phyloP scores from a whole-genome alignment of 75 land plant genomes.

The Pinus taeda region DNA sequence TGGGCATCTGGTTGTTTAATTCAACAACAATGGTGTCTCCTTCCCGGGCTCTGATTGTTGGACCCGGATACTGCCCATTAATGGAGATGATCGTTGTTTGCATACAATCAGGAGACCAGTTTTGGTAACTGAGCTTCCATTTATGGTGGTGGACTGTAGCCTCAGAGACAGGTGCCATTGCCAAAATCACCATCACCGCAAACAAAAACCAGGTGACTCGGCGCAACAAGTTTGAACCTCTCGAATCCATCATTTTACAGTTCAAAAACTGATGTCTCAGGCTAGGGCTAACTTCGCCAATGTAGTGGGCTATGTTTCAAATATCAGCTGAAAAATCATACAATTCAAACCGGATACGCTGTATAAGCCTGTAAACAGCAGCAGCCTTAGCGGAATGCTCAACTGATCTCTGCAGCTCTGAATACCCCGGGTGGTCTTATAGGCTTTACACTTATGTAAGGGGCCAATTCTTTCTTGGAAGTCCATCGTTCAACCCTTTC shows the following conservation, averaged over 20 bases:
- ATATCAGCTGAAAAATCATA: too few species aligned
- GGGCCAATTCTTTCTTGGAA: too few species aligned
- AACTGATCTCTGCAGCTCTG: too few species aligned
- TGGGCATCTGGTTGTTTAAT: conserved; percentile 54
- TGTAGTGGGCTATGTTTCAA: too few species aligned
- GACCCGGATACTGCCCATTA: conserved; percentile 46
- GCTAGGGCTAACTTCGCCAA: too few species aligned
- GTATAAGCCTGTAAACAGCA: too few species aligned
- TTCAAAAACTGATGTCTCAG: background rate
- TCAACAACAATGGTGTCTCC: conserved; percentile 78
- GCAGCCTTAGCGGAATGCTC: too few species aligned
- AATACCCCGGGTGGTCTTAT: too few species aligned
- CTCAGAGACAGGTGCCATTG: conserved; percentile 1
- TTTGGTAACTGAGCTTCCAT: background rate
- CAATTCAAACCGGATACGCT: too few species aligned
- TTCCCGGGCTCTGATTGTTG: conserved; percentile 59
- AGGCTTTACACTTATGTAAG: too few species aligned
- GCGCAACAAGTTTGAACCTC: background rate
- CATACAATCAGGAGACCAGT: background rate
- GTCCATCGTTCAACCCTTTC: too few species aligned
- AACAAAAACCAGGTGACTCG: background rate
- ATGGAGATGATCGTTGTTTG: background rate
- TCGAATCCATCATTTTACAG: background rate
- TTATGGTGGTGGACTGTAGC: conserved; percentile 8
- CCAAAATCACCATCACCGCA: background rate